Evolutionary conservation across 495 filamentous ascomycete species (phyloP).

Genomic region (Thermochaetoides thermophila): DNA sequence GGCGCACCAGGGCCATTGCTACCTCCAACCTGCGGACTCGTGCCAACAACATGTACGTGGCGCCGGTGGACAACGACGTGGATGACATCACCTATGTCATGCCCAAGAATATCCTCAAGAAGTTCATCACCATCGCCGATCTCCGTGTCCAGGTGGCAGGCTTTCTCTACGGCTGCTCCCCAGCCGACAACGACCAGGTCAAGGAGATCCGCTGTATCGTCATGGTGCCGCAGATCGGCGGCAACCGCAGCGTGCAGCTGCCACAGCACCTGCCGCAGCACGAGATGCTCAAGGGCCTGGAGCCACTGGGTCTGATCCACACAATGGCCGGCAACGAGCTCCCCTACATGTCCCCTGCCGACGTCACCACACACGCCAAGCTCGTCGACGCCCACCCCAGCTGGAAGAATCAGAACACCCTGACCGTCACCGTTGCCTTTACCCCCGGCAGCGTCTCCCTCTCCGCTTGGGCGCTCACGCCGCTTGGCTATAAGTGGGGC

Average conservation of each 20-base stretch:
- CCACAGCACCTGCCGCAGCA: constrained; percentile 89
- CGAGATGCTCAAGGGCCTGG: constrained; percentile 73
- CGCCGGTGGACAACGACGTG: constrained; percentile 72
- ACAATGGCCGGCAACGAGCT: constrained; percentile 90
- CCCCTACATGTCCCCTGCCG: constrained; percentile 85
- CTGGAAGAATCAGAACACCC: constrained; percentile 83
- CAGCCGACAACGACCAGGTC: constrained; percentile 86
- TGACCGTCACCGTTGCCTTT: constrained; percentile 94
- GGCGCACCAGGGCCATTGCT: constrained; percentile 92
- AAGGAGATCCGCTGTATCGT: constrained; percentile 95
- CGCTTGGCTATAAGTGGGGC: constrained; percentile 91
- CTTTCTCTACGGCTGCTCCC: constrained; percentile 87
- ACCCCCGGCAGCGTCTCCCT: constrained; percentile 96
- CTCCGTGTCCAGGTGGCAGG: constrained; percentile 91
- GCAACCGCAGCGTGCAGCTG: constrained; percentile 78
- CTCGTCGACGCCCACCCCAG: constrained; percentile 68
- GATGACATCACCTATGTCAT: constrained; percentile 87
- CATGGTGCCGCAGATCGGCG: constrained; percentile 94
- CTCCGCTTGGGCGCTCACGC: constrained; percentile 81
- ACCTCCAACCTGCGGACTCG: constrained; percentile 90
- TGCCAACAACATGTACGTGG: constrained; percentile 97
- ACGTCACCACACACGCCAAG: constrained; percentile 84
- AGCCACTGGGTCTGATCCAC: constrained; percentile 91
- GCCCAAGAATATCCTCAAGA: constrained; percentile 97
- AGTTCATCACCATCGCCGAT: constrained; percentile 97